A percentile compares a stretch with the other conserved stretches of the same genome.
Evolutionary conservation across 352 stramenopile species (phyloP).

Genomic region (Pythium chondricola): DNA sequence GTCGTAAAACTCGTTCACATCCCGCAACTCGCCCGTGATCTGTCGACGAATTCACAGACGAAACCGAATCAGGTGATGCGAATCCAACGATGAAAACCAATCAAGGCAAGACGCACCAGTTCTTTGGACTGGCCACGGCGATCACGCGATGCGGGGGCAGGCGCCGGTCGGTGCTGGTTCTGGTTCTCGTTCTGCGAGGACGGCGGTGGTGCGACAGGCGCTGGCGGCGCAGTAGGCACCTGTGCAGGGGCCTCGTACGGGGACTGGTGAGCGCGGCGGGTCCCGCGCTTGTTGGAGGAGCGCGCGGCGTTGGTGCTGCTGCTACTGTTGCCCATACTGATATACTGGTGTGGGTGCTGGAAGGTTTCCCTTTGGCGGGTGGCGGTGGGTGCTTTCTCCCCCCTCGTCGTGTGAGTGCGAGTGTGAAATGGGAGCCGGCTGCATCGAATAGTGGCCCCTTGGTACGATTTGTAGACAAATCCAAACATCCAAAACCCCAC

Average conservation of each 20-base stretch:
- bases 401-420: too few relatives aligned
- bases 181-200: slow-evolving; percentile 6
- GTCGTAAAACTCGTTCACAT: slow-evolving; percentile 83
- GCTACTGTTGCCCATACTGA: slow-evolving; percentile 62
- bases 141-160: slow-evolving; percentile 32
- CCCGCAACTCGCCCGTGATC: slow-evolving; percentile 78
- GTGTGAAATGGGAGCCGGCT: too few relatives aligned
- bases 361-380: background rate
- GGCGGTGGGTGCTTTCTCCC: background rate
- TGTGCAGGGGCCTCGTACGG: slow-evolving; percentile 33
- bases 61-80: background rate
- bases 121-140: slow-evolving; percentile 59
- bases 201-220: background rate
- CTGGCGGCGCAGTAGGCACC: slow-evolving; percentile 16
- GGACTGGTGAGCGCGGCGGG: slow-evolving; percentile 33
- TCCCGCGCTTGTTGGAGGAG: slow-evolving; percentile 22
- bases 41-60: slow-evolving; percentile 13
- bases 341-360: background rate
- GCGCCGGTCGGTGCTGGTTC: slow-evolving; percentile 1
- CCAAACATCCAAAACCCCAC: background rate
- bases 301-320: slow-evolving; percentile 27
- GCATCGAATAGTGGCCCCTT: slow-evolving; percentile 9
- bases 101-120: slow-evolving; percentile 30
- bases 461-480: too few relatives aligned
- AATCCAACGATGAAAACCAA: background rate